These are phyloP conservation scores for Orbilia javanica DNA, from an alignment of 2,329 filamentous ascomycete genomes.

Conservation along the genomic window DNA sequence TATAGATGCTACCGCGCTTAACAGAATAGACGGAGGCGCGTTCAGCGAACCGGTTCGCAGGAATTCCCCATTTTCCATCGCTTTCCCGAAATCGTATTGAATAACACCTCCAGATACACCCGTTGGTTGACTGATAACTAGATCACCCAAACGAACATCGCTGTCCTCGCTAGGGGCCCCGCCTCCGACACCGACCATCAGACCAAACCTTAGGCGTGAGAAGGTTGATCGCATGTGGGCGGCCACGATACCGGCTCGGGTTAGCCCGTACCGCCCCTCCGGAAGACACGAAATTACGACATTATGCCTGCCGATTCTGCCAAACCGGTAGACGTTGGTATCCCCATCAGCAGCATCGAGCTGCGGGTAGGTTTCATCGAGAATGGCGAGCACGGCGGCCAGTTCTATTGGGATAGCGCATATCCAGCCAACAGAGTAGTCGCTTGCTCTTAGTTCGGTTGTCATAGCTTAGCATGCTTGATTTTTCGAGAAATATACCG, in stretches of 20 bases:
- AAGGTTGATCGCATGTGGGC: not conserved
- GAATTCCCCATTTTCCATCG: constrained; percentile 17
- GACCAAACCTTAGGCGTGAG: constrained; percentile 4
- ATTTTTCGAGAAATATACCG: not conserved
- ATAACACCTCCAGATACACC: constrained; percentile 6
- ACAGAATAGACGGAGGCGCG: constrained; percentile 8
- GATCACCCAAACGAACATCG: constrained; percentile 29
- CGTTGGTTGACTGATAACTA: constrained; percentile 5
- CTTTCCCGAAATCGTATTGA: constrained; percentile 19
- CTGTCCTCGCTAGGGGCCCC: constrained; percentile 6
- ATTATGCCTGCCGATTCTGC: constrained; percentile 25
- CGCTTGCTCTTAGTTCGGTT: constrained; percentile 16
- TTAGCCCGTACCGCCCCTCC: not conserved
- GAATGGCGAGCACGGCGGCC: constrained; percentile 36
- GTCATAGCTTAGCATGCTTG: not conserved
- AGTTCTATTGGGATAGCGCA: constrained; percentile 23
- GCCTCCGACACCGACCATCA: constrained; percentile 22
- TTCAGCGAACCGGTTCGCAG: constrained; percentile 13
- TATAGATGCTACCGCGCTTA: not conserved
- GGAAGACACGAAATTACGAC: constrained; percentile 25
- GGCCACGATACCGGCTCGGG: not conserved
- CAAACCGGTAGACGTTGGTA: constrained; percentile 17
- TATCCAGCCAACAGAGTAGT: constrained; percentile 21
- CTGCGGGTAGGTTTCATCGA: constrained; percentile 16
- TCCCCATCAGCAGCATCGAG: constrained; percentile 1